Conservation (phyloP, 2,329 filamentous ascomycete species). For the Purpureocillium lavendulum region DNA sequence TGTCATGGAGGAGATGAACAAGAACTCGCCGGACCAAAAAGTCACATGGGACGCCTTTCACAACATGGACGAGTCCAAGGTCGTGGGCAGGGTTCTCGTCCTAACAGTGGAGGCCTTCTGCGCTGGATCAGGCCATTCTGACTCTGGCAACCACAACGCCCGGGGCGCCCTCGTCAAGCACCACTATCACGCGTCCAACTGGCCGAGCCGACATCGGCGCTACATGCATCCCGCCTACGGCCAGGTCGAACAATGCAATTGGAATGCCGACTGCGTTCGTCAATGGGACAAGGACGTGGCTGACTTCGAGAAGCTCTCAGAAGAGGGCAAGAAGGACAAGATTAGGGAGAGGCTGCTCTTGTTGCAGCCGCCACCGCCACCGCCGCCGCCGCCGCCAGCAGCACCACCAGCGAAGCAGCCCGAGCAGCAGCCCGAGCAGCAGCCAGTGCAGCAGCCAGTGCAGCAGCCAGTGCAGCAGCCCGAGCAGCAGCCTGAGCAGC, state of each 20-base stretch:
- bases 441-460: too few species aligned
- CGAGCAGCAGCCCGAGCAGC: too few species aligned
- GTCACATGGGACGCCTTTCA: constrained; percentile 60
- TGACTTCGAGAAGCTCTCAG: constrained; percentile 47
- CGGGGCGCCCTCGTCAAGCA: constrained; percentile 61
- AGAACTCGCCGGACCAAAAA: constrained; percentile 19
- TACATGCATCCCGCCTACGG: constrained; percentile 62
- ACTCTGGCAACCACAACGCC: constrained; percentile 62
- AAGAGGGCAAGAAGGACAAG: constrained; percentile 49
- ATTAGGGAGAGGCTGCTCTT: constrained; percentile 22
- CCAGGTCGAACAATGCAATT: constrained; percentile 64
- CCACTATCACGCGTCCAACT: constrained; percentile 67
- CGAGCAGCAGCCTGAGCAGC: too few species aligned
- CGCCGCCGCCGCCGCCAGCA: too few species aligned
- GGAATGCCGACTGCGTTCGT: constrained; percentile 54
- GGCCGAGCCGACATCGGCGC: constrained; percentile 58
- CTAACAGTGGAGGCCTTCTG: constrained; percentile 66
- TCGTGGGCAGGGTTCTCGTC: constrained; percentile 56
- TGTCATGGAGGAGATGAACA: constrained; percentile 56
- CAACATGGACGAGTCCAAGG: constrained; percentile 54
- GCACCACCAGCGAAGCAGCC: too few species aligned
- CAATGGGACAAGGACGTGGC: constrained; percentile 59
- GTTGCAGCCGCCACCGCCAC: too few species aligned
- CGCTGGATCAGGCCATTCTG: constrained; percentile 64
- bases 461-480: too few species aligned